phyloP scores from a whole-genome alignment of 164 flowering plant genomes.

The Tetrastigma voinierianum region DNA sequence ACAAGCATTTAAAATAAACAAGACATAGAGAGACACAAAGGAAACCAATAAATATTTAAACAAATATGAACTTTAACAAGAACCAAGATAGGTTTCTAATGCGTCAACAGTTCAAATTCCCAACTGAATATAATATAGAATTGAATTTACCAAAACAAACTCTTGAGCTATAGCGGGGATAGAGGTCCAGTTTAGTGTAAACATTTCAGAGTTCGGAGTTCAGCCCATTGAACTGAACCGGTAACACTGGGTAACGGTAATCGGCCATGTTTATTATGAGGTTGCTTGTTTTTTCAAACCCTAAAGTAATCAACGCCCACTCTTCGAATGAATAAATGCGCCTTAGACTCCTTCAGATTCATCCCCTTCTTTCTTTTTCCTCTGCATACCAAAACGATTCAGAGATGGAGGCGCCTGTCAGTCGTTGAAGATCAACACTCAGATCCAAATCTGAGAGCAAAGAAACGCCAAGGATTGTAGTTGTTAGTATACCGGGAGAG shows the following conservation, averaged over 20 bases:
- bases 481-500: slow-evolving; percentile 9
- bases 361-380: background rate
- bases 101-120: too few relatives aligned
- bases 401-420: slow-evolving; percentile 55
- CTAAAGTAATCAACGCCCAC: slow-evolving; percentile 7
- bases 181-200: too few relatives aligned
- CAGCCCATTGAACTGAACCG: background rate
- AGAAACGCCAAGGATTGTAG: slow-evolving; percentile 20
- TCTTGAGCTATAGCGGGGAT: too few relatives aligned
- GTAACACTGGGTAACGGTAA: background rate
- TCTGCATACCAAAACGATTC: background rate
- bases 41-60: too few relatives aligned
- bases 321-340: slow-evolving; percentile 23
- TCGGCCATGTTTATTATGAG: background rate
- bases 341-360: slow-evolving; percentile 4
- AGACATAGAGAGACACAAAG: too few relatives aligned
- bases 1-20: too few relatives aligned
- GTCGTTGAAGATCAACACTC: slow-evolving; percentile 62
- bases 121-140: too few relatives aligned
- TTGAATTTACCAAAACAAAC: too few relatives aligned
- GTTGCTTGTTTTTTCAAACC: background rate
- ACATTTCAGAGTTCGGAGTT: too few relatives aligned
- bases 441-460: slow-evolving; percentile 41
- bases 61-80: too few relatives aligned
- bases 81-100: too few relatives aligned